Conservation (phyloP, 2,329 filamentous ascomycete genomes). For the Claviceps africana region DNA sequence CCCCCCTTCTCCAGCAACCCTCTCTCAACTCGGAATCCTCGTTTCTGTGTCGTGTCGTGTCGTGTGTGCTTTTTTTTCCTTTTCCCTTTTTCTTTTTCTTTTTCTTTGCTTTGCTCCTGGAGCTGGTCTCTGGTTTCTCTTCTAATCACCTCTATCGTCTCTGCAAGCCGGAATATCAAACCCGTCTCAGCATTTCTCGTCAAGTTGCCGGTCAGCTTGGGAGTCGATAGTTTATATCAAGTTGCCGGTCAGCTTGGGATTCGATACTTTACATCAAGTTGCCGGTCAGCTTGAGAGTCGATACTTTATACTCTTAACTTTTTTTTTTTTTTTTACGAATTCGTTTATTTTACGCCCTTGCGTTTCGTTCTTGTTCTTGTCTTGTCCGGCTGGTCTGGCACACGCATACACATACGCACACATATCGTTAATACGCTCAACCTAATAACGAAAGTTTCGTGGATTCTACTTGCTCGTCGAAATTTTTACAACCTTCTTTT, state of each 20-base stretch:
- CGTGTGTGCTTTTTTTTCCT: slow-evolving; percentile 14
- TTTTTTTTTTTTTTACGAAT: slow-evolving; percentile 7
- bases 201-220: slow-evolving; percentile 29
- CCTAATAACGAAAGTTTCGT: slow-evolving; percentile 33
- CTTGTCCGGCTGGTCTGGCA: not conserved
- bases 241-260: slow-evolving; percentile 25
- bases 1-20: slow-evolving; percentile 52
- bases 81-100: slow-evolving; percentile 2
- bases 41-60: slow-evolving; percentile 29
- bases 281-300: not conserved
- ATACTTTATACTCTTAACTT: not conserved
- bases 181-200: not conserved
- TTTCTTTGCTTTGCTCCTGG: slow-evolving; percentile 26
- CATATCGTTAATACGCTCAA: slow-evolving; percentile 18
- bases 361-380: slow-evolving; percentile 3
- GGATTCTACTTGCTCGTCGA: slow-evolving; percentile 44
- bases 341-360: slow-evolving; percentile 2
- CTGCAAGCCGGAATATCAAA: slow-evolving; percentile 7
- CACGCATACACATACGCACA: slow-evolving; percentile 1
- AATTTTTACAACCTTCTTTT: slow-evolving; percentile 10
- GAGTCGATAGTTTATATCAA: slow-evolving; percentile 8
- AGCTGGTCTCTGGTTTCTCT: slow-evolving; percentile 40
- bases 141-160: slow-evolving; percentile 17
- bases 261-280: not conserved
- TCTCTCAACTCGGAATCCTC: slow-evolving; percentile 36